Conservation (phyloP, 768 basidiomycete species). For the Xerocomellus dryophilus region DNA sequence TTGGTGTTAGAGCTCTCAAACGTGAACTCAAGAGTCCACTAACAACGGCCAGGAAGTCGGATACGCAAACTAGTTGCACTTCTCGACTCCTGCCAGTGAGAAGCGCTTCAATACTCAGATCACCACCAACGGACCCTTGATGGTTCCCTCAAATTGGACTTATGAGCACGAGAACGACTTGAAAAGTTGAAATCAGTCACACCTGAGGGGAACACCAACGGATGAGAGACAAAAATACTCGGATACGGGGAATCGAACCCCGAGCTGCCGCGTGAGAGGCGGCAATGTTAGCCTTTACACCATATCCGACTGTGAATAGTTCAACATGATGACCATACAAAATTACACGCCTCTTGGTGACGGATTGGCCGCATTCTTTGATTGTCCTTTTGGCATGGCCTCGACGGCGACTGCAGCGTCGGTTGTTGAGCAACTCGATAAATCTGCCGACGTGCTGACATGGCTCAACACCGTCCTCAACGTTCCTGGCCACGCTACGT, state of each 20-base stretch:
- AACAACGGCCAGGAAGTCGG: too few species aligned
- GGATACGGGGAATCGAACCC: too few species aligned
- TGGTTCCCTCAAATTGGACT: too few species aligned
- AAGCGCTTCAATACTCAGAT: too few species aligned
- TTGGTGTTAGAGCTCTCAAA: background rate
- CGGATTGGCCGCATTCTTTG: background rate
- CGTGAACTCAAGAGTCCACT: too few species aligned
- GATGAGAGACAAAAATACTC: too few species aligned
- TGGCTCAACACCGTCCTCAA: constrained; percentile 69
- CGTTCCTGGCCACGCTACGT: constrained; percentile 41
- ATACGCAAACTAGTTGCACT: background rate
- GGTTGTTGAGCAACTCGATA: constrained; percentile 53
- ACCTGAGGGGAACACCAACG: too few species aligned
- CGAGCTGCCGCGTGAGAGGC: constrained; percentile 35
- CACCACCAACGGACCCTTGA: too few species aligned
- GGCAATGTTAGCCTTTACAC: constrained; percentile 69
- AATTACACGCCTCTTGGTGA: background rate
- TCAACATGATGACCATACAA: background rate
- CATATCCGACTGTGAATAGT: constrained; percentile 40
- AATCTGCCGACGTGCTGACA: constrained; percentile 57
- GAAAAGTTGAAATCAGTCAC: too few species aligned
- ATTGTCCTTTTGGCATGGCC: constrained; percentile 17
- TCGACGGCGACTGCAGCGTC: constrained; percentile 35
- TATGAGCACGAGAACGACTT: too few species aligned
- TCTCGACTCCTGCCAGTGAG: too few species aligned